phyloP scores from a whole-genome alignment of 331 rosid species.

The Acacia pycnantha region DNA sequence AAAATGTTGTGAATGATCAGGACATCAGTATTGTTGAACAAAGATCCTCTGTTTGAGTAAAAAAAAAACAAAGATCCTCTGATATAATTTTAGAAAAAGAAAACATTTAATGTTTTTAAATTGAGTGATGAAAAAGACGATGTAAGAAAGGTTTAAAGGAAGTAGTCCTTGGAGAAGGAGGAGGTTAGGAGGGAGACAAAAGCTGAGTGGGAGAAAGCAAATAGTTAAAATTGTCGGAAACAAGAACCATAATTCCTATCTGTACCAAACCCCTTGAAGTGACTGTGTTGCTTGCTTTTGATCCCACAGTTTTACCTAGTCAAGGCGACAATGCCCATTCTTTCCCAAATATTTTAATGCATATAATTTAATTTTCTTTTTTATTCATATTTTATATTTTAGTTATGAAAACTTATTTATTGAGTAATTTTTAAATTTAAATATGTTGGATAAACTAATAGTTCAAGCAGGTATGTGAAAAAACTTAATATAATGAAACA shows the following conservation, averaged over 20 bases:
- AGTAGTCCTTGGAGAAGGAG: not conserved
- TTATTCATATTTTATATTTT: no score
- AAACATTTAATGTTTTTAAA: not conserved
- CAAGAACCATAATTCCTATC: not conserved
- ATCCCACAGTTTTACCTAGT: not conserved
- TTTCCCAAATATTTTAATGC: not conserved
- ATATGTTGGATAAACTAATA: no score
- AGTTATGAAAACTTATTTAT: no score
- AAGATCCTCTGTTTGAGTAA: no score
- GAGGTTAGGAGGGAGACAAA: not conserved
- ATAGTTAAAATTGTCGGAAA: not conserved
- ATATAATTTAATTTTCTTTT: no score
- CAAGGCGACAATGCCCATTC: not conserved
- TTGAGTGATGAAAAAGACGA: not conserved
- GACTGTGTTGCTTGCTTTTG: not conserved
- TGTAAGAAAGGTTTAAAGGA: not conserved
- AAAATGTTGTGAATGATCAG: not conserved
- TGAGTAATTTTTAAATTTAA: no score
- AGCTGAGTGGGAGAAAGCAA: not conserved
- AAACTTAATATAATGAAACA: no score
- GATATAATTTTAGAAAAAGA: no score
- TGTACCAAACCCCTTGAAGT: not conserved
- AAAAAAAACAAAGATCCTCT: not conserved
- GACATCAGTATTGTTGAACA: not conserved
- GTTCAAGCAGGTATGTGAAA: no score